Base-by-base conservation (phyloP, 1,284 basidiomycete species). In the Ceratobasidium sp. region DNA sequence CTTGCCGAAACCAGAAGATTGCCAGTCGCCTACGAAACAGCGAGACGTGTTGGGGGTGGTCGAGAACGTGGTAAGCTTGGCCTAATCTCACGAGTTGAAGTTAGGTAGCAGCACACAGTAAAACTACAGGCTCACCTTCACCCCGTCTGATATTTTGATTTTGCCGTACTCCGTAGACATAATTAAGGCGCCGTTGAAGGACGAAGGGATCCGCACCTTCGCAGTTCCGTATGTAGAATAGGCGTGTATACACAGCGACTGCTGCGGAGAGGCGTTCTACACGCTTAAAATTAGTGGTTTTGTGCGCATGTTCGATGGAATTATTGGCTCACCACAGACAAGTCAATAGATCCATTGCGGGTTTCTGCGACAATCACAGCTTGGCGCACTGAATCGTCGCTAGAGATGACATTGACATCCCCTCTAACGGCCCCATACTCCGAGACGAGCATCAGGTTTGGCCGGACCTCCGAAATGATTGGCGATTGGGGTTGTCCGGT, bases 71-170 rank as follows among this genome's bases (percentile, higher is more conserved):
- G 64, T 66, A 4, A 66, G 64, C 13, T 48, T 66, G 5, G 33
- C 64, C 64, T 66, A 48, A 6, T 46, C 1, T 33, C 4, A 33
- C 33, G 33, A 33, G 33, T 4, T 33, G 1, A 4, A 33, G 1
- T 33, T 33, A 33, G 33, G 33, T 2, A 4, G 1, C 4, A 33
- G 4, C 4, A 2, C 33, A 33, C 33, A 33, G 33, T n/a, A 33
- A 33, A 33, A 4, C 1, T 33, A 33, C 1, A 33, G 1, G 33
- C 33, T 33, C 13, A 67, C 65, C 46, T 48, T 67, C 17, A 67
- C 44, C 6, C 38, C 40, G n/a, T 67, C 65, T 13, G 65, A 67
- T 44, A 67, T 67, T 44, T 67, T 67, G 38, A 67, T n/a, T 46
- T 46, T 20, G 5, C 65, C 65, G 13, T 50, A 67, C 6, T 38